Evolutionary conservation across 2,329 filamentous ascomycete species (phyloP).

Genomic region (Arachnomyces sp.): DNA sequence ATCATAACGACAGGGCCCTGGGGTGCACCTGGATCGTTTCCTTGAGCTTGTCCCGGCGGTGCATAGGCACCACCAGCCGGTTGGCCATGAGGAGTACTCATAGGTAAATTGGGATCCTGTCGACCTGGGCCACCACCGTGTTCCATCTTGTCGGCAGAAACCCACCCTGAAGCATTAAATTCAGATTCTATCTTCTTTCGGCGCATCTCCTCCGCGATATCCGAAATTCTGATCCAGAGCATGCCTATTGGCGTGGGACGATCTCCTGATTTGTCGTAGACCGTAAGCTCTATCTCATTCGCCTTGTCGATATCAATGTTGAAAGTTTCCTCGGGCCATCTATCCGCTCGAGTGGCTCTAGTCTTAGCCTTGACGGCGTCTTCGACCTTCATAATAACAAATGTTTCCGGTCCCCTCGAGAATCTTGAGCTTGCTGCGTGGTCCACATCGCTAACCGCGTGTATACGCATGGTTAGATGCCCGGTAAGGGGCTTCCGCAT

Average conservation of each 20-base stretch:
- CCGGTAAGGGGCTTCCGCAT: constrained; percentile 93
- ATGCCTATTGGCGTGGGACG: constrained; percentile 88
- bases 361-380: constrained; percentile 86
- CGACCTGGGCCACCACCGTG: constrained; percentile 45
- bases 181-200: constrained; percentile 96
- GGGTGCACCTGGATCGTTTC: constrained; percentile 13
- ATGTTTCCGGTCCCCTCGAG: constrained; percentile 85
- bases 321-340: constrained; percentile 86
- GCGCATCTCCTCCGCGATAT: constrained; percentile 95
- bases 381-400: constrained; percentile 93
- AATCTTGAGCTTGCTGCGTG: constrained; percentile 80
- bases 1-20: constrained; percentile 46
- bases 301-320: constrained; percentile 95
- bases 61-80: constrained; percentile 18
- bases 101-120: constrained; percentile 49
- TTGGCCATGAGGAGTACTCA: constrained; percentile 24
- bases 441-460: constrained; percentile 88
- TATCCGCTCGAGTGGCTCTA: constrained; percentile 73
- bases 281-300: constrained; percentile 94
- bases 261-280: constrained; percentile 91
- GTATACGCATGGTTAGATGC: constrained; percentile 75
- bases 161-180: constrained; percentile 90
- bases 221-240: constrained; percentile 92
- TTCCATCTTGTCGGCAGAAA: constrained; percentile 92
- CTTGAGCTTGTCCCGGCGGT: constrained; percentile 12